phyloP scores from a whole-genome alignment of 192 early-diverging fungal genomes.

The Neocallimastix lanati region DNA sequence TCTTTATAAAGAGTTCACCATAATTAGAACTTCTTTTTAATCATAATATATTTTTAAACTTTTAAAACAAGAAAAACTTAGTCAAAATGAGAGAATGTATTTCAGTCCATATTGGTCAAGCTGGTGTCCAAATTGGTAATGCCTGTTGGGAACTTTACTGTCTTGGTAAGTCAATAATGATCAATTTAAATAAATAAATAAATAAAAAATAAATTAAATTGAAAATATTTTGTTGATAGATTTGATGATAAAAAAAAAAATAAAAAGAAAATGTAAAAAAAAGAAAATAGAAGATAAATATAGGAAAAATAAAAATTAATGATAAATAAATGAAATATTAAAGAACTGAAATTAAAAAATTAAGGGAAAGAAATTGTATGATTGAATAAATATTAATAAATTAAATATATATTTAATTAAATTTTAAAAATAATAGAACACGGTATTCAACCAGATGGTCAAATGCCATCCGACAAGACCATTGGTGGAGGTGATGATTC shows the following conservation, averaged over 20 bases:
- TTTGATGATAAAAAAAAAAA: too few relatives aligned
- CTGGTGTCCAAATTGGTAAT: conserved; percentile 99
- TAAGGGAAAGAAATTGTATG: too few relatives aligned
- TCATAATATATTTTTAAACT: background rate
- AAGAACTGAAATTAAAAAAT: too few relatives aligned
- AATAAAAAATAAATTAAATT: too few relatives aligned
- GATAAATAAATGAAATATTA: too few relatives aligned
- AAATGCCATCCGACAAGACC: conserved; percentile 62
- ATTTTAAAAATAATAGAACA: conserved; percentile 41
- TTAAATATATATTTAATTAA: background rate
- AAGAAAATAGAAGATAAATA: too few relatives aligned
- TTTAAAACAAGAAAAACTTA: background rate
- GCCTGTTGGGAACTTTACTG: conserved; percentile 98
- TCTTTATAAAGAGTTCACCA: background rate
- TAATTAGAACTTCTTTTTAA: background rate
- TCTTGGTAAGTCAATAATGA: conserved; percentile 7
- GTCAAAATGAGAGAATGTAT: conserved; percentile 58
- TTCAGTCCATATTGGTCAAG: conserved; percentile 72
- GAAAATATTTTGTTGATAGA: too few relatives aligned
- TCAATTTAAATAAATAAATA: too few relatives aligned
- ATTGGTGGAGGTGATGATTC: conserved; percentile 62
- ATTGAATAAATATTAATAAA: background rate
- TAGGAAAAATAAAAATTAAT: too few relatives aligned
- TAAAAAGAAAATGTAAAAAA: too few relatives aligned
- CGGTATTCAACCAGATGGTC: conserved; percentile 91